Evolutionary conservation across 176 grass and related monocot genomes (phyloP).

Genomic region (Pontederia crassipes): DNA sequence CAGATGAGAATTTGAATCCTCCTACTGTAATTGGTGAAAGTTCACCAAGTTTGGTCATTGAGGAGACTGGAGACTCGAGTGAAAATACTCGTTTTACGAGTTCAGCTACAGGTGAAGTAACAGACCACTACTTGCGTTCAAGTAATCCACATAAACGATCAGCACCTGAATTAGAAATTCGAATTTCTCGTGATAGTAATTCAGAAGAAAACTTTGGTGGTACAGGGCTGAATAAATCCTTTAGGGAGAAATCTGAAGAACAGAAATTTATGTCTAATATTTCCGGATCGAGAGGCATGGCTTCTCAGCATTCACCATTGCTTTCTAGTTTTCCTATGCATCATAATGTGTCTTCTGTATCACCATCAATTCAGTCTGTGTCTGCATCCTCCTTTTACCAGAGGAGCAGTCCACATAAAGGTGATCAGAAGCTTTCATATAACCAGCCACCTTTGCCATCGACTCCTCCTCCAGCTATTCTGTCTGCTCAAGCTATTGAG

Average conservation of each 20-base stretch:
- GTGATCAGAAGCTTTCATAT: constrained; percentile 34
- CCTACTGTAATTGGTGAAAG: constrained; percentile 74
- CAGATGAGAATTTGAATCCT: constrained; percentile 73
- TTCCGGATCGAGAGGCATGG: constrained; percentile 18
- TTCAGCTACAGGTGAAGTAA: constrained; percentile 26
- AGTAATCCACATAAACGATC: constrained; percentile 11
- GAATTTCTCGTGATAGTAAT: constrained; percentile 27
- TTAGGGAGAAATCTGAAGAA: constrained; percentile 32
- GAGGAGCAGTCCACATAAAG: constrained; percentile 31
- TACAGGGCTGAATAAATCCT: constrained; percentile 23
- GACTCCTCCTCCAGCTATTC: constrained; percentile 56
- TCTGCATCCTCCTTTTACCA: constrained; percentile 26
- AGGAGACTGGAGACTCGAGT: constrained; percentile 38
- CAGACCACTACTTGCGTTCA: neutral
- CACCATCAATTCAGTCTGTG: constrained; percentile 27
- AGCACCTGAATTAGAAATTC: constrained; percentile 15
- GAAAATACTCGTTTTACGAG: constrained; percentile 31
- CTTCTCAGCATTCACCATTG: constrained; percentile 2
- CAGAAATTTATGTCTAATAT: constrained; percentile 28
- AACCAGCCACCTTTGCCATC: constrained; percentile 79
- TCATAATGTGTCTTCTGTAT: constrained; percentile 19
- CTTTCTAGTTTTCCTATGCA: constrained; percentile 10
- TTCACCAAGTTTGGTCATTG: constrained; percentile 52
- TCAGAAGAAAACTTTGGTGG: constrained; percentile 28
- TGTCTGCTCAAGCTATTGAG: constrained; percentile 43